phyloP scores from a whole-genome alignment of 2,329 filamentous ascomycete genomes.

The Penicillium occitanis region DNA sequence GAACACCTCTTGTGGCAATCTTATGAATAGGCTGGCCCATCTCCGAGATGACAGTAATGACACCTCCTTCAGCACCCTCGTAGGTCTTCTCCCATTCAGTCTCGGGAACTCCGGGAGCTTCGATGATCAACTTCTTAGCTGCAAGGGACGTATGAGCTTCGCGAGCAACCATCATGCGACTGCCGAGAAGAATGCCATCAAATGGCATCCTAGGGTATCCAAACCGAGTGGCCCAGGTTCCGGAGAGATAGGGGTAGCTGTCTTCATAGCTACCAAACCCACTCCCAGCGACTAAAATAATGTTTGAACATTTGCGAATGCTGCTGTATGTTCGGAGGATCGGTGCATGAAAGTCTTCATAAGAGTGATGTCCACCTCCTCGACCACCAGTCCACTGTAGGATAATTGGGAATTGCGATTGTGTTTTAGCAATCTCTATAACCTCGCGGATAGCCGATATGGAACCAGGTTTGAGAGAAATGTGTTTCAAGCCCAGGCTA shows the following conservation, averaged over 20 bases:
- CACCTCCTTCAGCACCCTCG: slow-evolving; percentile 83
- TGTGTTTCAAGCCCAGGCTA: slow-evolving; percentile 88
- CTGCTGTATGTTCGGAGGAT: slow-evolving; percentile 87
- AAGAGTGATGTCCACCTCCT: slow-evolving; percentile 91
- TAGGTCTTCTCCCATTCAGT: slow-evolving; percentile 89
- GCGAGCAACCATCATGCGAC: slow-evolving; percentile 91
- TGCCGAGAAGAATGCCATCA: slow-evolving; percentile 86
- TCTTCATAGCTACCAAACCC: slow-evolving; percentile 88
- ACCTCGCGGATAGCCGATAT: slow-evolving; percentile 82
- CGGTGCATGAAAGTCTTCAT: slow-evolving; percentile 90
- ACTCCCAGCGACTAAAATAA: slow-evolving; percentile 84
- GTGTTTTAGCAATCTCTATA: slow-evolving; percentile 90
- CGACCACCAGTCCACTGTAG: slow-evolving; percentile 94
- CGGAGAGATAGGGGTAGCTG: slow-evolving; percentile 88
- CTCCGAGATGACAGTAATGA: slow-evolving; percentile 74
- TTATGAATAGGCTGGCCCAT: slow-evolving; percentile 46
- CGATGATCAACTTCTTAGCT: slow-evolving; percentile 86
- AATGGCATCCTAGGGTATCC: slow-evolving; percentile 93
- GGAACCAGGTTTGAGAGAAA: slow-evolving; percentile 90
- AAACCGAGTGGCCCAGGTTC: slow-evolving; percentile 78
- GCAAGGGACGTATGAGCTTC: slow-evolving; percentile 84
- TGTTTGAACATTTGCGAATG: slow-evolving; percentile 79
- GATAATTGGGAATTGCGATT: slow-evolving; percentile 84
- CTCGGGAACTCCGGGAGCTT: slow-evolving; percentile 79
- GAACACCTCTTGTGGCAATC: slow-evolving; percentile 39